Conservation (phyloP, 179 eudicot species). For the Silene coronaria region DNA sequence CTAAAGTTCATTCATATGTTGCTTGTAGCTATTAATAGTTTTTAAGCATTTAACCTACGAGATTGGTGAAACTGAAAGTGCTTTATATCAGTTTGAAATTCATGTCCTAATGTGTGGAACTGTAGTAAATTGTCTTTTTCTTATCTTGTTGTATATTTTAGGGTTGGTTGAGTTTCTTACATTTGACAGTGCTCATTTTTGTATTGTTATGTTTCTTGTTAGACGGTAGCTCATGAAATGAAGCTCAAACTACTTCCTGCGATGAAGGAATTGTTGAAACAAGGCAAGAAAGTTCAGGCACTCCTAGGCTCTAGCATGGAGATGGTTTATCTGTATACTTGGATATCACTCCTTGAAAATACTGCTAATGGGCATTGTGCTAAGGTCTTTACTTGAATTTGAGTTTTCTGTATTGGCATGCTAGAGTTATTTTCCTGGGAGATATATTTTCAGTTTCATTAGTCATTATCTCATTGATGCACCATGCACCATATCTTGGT, state of each 20-base stretch:
- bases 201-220: constrained; percentile 4
- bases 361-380: neutral
- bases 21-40: neutral
- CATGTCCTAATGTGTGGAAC: too few relatives aligned
- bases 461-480: too few relatives aligned
- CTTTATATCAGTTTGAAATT: too few relatives aligned
- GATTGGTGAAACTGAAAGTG: too few relatives aligned
- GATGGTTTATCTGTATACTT: constrained; percentile 70
- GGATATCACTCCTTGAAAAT: constrained; percentile 52
- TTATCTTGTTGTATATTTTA: too few relatives aligned
- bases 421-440: neutral
- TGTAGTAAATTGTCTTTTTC: too few relatives aligned
- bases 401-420: neutral
- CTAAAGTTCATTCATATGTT: neutral
- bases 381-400: neutral
- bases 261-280: constrained; percentile 51
- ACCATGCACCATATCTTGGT: constrained; percentile 5
- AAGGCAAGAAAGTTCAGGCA: constrained; percentile 60
- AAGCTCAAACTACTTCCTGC: constrained; percentile 55
- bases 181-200: neutral
- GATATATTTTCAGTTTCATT: neutral
- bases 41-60: too few relatives aligned
- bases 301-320: constrained; percentile 89
- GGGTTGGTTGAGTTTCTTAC: too few relatives aligned
- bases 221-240: constrained; percentile 59